A percentile compares a stretch with the other conserved stretches of the same genome.
Evolutionary conservation across 2,329 filamentous ascomycete species (phyloP).

Genomic region (Trichoderma harzianum): DNA sequence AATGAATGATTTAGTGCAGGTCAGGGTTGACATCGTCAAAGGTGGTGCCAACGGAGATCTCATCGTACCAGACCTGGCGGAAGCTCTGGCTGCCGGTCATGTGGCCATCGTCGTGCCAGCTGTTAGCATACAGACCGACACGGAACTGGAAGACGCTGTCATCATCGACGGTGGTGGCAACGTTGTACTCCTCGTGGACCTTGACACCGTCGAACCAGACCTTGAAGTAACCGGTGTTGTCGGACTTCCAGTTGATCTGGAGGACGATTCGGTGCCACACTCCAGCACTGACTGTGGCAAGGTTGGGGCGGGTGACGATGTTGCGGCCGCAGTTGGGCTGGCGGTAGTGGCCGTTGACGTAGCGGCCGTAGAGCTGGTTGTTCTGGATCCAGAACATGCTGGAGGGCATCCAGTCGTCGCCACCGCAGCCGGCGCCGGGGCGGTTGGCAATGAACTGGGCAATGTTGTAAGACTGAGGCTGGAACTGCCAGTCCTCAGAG

Average conservation of each 20-base stretch:
- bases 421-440: conserved; percentile 37
- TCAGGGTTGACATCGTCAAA: conserved; percentile 29
- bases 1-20: neutral
- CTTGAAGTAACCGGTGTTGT: conserved; percentile 42
- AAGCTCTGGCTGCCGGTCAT: conserved; percentile 41
- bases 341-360: conserved; percentile 30
- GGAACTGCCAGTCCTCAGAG: conserved; percentile 44
- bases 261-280: conserved; percentile 46
- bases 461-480: conserved; percentile 45
- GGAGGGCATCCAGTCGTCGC: conserved; percentile 46
- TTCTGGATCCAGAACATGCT: conserved; percentile 47
- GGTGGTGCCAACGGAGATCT: conserved; percentile 42
- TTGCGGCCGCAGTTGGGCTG: conserved; percentile 26
- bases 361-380: conserved; percentile 41
- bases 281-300: conserved; percentile 40
- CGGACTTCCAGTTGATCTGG: conserved; percentile 44
- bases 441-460: conserved; percentile 52
- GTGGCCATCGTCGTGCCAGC: conserved; percentile 43
- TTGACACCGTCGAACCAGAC: conserved; percentile 46
- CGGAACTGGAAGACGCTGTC: conserved; percentile 43
- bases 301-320: conserved; percentile 25
- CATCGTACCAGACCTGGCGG: conserved; percentile 49
- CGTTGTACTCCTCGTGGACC: conserved; percentile 38
- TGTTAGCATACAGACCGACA: conserved; percentile 49
- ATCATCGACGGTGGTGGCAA: conserved; percentile 46